phyloP scores from a whole-genome alignment of 192 early-diverging fungal genomes.

The Gamsiella multidivaricata region DNA sequence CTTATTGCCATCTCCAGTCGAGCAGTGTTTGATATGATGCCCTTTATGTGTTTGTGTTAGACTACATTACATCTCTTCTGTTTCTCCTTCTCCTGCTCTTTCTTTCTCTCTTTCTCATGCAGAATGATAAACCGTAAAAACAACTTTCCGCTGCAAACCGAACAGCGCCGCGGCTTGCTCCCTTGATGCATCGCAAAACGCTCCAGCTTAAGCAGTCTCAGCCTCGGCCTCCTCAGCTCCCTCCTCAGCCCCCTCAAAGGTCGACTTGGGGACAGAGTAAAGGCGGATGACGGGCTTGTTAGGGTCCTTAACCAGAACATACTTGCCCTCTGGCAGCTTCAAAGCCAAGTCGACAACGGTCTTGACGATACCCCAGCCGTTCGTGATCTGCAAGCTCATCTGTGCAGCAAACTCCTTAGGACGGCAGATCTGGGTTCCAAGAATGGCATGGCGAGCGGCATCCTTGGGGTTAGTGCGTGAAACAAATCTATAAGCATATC shows the following conservation, averaged over 20 bases:
- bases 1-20: too few relatives aligned
- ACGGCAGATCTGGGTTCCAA: slow-evolving; percentile 87
- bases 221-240: slow-evolving; percentile 55
- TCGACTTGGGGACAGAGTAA: slow-evolving; percentile 79
- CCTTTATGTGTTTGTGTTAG: too few relatives aligned
- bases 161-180: too few relatives aligned
- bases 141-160: too few relatives aligned
- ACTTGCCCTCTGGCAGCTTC: slow-evolving; percentile 92
- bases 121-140: too few relatives aligned
- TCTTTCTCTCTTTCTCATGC: too few relatives aligned
- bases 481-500: slow-evolving; percentile 62
- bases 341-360: slow-evolving; percentile 90
- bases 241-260: slow-evolving; percentile 69
- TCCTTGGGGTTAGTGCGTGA: slow-evolving; percentile 83
- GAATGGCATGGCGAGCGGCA: slow-evolving; percentile 79
- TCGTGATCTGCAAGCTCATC: slow-evolving; percentile 85
- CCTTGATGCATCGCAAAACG: too few relatives aligned
- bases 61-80: too few relatives aligned
- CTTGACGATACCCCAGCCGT: slow-evolving; percentile 97
- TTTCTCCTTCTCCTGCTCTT: too few relatives aligned
- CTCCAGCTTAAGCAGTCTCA: slow-evolving; percentile 58
- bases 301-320: slow-evolving; percentile 96
- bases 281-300: slow-evolving; percentile 89
- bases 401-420: slow-evolving; percentile 92
- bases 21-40: too few relatives aligned